A percentile compares a stretch with the other conserved stretches of the same genome.
phyloP scores from a whole-genome alignment of 306 rosid species.

The Quercus cerris region DNA sequence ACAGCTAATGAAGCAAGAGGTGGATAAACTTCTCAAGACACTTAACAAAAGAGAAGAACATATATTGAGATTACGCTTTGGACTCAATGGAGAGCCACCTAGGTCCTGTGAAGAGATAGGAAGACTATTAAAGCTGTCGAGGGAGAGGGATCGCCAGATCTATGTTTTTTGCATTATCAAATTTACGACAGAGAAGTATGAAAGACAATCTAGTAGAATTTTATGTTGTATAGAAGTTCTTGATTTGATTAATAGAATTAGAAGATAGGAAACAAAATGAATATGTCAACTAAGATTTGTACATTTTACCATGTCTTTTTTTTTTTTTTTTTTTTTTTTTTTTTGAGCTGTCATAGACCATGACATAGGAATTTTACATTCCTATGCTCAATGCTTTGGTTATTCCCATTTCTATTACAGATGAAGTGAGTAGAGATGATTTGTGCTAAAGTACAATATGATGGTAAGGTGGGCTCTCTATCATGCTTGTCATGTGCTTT shows the following conservation, averaged over 20 bases:
- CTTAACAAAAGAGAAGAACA: conserved; percentile 59
- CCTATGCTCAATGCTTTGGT: too few species aligned
- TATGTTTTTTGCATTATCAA: conserved; percentile 50
- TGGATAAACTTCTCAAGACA: conserved; percentile 44
- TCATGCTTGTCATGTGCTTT: too few species aligned
- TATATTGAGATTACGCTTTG: conserved; percentile 54
- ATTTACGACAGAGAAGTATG: conserved; percentile 32
- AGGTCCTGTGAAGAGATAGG: conserved; percentile 67
- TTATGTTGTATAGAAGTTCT: conserved; percentile 33
- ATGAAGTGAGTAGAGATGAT: background rate
- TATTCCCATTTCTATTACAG: too few species aligned
- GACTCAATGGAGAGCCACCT: conserved; percentile 60
- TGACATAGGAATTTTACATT: too few species aligned
- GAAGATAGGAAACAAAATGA: background rate
- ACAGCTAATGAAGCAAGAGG: conserved; percentile 46
- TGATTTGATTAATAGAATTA: background rate
- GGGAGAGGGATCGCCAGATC: conserved; percentile 69
- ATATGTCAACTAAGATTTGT: background rate
- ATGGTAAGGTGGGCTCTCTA: too few species aligned
- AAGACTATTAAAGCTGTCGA: conserved; percentile 49
- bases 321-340: background rate
- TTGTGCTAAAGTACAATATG: conserved; percentile 17
- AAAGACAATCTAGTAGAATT: conserved; percentile 40
- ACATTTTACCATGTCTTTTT: background rate
- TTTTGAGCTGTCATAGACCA: too few species aligned